Evolutionary conservation across 495 filamentous ascomycete genomes (phyloP).

Genomic region (Aspergillus olivimuriae): DNA sequence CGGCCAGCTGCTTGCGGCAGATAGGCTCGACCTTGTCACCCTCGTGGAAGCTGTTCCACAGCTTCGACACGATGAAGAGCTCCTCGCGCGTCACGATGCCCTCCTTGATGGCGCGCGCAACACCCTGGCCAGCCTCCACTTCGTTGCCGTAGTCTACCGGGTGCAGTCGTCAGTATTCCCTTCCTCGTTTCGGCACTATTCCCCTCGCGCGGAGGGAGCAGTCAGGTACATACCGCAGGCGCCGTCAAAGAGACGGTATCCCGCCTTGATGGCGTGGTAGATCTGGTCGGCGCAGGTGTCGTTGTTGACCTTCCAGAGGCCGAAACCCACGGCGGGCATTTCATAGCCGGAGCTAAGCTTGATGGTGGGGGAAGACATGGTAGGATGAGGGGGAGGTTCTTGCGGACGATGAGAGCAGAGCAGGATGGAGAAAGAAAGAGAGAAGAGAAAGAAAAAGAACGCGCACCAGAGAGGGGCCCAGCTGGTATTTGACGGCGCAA

Average conservation of each 20-base stretch:
- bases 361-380: conserved; percentile 49
- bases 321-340: conserved; percentile 82
- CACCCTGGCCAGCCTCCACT: conserved; percentile 72
- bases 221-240: conserved; percentile 61
- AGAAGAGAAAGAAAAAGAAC: conserved; percentile 1
- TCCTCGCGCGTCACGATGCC: conserved; percentile 80
- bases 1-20: conserved; percentile 62
- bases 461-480: background rate
- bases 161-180: conserved; percentile 7
- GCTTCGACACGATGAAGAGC: conserved; percentile 87
- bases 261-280: conserved; percentile 84
- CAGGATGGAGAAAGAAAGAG: conserved; percentile 1
- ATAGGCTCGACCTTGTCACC: conserved; percentile 66
- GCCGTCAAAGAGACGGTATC: conserved; percentile 82
- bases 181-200: no score
- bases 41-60: conserved; percentile 89
- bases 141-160: conserved; percentile 80
- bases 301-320: conserved; percentile 83
- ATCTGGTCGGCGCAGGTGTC: conserved; percentile 70
- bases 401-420: conserved; percentile 17
- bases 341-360: conserved; percentile 76
- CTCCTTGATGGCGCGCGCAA: conserved; percentile 81
- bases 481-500: background rate
- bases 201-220: no score
- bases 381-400: no score